Percentiles rank a stretch among this genome's conserved stretches.
These are phyloP conservation scores for Magnolia changhungtana DNA, from an alignment of 164 flowering plant species.

Conservation along the genomic window DNA sequence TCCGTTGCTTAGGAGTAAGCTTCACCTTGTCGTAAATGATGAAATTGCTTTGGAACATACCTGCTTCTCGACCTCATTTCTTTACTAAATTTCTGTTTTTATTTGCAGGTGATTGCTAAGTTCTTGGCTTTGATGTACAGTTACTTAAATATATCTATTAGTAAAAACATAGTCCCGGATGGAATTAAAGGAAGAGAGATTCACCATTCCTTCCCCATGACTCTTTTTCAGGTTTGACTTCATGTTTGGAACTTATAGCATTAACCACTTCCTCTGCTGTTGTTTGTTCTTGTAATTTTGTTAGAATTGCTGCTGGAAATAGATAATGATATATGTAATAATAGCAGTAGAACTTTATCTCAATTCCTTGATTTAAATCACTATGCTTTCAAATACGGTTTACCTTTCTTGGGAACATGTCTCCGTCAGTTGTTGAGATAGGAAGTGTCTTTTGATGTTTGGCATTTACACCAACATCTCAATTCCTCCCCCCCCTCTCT, in stretches of 20 bases:
- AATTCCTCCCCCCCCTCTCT: no score
- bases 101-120: constrained; percentile 86
- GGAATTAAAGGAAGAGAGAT: constrained; percentile 90
- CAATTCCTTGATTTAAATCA: background rate
- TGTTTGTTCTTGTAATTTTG: background rate
- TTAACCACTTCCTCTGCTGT: background rate
- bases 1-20: background rate
- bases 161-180: constrained; percentile 82
- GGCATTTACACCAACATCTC: no score
- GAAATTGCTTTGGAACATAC: background rate
- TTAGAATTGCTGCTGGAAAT: background rate
- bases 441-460: no score
- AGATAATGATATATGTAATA: background rate
- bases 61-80: background rate
- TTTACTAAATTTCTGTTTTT: constrained; percentile 4
- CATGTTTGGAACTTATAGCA: background rate
- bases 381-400: no score
- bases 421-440: no score
- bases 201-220: constrained; percentile 90
- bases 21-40: background rate
- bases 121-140: constrained; percentile 90
- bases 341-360: background rate
- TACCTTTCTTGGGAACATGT: no score
- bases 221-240: constrained; percentile 72
- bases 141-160: constrained; percentile 81